Conservation (phyloP, 2,329 filamentous ascomycete species). For the Balansia obtecta region DNA sequence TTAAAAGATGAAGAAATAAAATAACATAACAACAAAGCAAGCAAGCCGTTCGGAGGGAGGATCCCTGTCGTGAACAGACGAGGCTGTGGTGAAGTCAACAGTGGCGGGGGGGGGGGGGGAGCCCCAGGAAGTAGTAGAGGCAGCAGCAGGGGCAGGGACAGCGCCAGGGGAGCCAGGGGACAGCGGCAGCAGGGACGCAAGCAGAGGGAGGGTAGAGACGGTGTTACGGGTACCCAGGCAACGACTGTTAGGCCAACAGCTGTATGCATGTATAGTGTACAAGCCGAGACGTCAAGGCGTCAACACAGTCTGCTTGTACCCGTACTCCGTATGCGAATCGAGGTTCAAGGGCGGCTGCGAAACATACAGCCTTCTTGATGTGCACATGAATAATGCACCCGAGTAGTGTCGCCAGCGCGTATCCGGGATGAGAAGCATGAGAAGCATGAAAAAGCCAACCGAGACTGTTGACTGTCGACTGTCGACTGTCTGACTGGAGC, state of each 20-base stretch:
- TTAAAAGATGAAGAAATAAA: constrained; percentile 5
- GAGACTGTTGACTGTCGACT: no score
- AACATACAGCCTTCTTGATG: not conserved
- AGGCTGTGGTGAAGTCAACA: not conserved
- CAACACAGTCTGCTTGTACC: not conserved
- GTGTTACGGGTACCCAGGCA: constrained; percentile 2
- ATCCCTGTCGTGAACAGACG: not conserved
- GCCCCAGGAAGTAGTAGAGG: not conserved
- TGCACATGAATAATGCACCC: not conserved
- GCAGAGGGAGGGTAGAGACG: no score
- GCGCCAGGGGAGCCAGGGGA: no score
- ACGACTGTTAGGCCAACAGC: constrained; percentile 1
- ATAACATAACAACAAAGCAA: constrained; percentile 1
- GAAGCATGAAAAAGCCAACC: no score
- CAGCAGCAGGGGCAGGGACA: no score
- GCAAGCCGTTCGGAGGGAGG: constrained; percentile 1
- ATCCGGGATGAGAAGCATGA: not conserved
- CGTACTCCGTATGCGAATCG: no score
- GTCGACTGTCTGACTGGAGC: no score
- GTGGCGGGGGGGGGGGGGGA: not conserved
- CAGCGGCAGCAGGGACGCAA: no score
- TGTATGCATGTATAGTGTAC: not conserved
- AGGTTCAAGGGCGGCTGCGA: no score
- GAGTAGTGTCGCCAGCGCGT: not conserved
- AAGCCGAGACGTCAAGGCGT: no score